phyloP scores from a whole-genome alignment of 257 asterid species.

The Paraleonurus japonicus region DNA sequence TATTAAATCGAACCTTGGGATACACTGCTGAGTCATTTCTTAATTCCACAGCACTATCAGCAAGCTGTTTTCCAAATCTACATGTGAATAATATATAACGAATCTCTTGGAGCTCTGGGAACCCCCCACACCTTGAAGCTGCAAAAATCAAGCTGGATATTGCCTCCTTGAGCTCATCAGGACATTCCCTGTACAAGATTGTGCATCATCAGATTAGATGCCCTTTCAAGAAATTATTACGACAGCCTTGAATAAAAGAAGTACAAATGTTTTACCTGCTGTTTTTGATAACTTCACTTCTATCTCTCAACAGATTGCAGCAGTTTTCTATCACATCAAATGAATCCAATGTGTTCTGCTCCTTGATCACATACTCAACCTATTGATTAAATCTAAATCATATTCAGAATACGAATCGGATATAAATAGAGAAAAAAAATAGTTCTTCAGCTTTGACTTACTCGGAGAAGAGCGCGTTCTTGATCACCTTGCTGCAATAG shows the following conservation, averaged over 20 bases:
- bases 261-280: neutral
- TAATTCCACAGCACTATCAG: conserved; percentile 31
- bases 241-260: neutral
- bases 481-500: conserved; percentile 38
- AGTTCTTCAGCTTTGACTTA: conserved; percentile 8
- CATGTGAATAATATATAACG: conserved; percentile 13
- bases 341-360: conserved; percentile 28
- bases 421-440: neutral
- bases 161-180: conserved; percentile 44
- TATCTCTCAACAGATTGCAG: conserved; percentile 18
- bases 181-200: conserved; percentile 36
- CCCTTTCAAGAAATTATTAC: neutral
- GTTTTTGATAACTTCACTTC: neutral
- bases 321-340: conserved; percentile 5
- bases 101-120: conserved; percentile 50
- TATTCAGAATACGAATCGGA: neutral
- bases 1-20: conserved; percentile 33
- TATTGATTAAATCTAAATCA: neutral
- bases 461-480: conserved; percentile 36
- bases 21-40: conserved; percentile 31
- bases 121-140: conserved; percentile 48
- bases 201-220: neutral
- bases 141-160: conserved; percentile 45
- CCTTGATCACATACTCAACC: conserved; percentile 39
- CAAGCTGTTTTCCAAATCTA: conserved; percentile 42